Conservation (phyloP, 2,329 filamentous ascomycete species). For the Fusarium coffeatum region DNA sequence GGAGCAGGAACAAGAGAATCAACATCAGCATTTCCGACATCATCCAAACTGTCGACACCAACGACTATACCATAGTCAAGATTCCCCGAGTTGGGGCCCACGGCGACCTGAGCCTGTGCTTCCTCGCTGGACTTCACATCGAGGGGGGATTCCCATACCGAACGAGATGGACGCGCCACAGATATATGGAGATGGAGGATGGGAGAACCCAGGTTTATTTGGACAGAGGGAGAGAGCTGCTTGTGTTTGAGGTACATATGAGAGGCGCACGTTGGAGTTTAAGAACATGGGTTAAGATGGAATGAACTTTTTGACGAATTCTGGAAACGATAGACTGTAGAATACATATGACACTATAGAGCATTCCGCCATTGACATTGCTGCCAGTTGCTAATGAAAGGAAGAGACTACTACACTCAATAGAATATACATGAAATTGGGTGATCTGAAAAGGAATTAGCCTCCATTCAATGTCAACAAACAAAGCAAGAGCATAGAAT, state of each 20-base stretch:
- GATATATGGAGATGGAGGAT: slow-evolving; percentile 10
- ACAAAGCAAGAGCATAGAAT: background rate
- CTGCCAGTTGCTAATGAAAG: background rate
- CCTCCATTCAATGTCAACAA: background rate
- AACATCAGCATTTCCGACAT: background rate
- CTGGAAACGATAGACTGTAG: background rate
- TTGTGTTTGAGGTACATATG: background rate
- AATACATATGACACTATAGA: slow-evolving; percentile 1
- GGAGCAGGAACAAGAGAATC: background rate
- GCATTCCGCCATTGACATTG: background rate
- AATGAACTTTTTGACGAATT: background rate
- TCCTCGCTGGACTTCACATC: background rate
- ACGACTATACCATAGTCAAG: slow-evolving; percentile 7
- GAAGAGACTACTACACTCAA: slow-evolving; percentile 22
- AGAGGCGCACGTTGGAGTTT: background rate
- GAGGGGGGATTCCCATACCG: background rate
- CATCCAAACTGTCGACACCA: slow-evolving; percentile 11
- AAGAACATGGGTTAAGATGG: background rate
- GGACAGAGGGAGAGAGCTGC: background rate
- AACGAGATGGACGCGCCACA: slow-evolving; percentile 47
- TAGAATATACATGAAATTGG: slow-evolving; percentile 24
- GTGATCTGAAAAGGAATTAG: slow-evolving; percentile 6
- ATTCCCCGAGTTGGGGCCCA: background rate
- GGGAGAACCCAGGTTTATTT: background rate
- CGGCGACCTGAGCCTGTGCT: slow-evolving; percentile 14